Conservation (phyloP, 805 yeast species). For the Dipodascus geniculatus region DNA sequence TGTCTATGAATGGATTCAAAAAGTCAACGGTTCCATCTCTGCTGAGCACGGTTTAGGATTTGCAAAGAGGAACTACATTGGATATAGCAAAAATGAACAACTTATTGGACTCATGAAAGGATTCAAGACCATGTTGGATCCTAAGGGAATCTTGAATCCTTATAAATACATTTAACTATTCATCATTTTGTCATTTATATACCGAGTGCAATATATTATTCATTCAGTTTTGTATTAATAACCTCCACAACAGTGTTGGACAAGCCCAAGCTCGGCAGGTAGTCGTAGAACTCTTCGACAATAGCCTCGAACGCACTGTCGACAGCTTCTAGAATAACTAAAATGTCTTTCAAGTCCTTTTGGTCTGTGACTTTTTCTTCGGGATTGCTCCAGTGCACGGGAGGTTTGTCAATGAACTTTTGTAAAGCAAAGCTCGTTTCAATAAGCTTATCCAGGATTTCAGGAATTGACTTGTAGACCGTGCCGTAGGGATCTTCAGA, state of each 20-base stretch:
- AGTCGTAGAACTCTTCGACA: conserved; percentile 17
- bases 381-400: conserved; percentile 24
- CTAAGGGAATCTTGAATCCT: conserved; percentile 86
- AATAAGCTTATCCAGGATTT: conserved; percentile 19
- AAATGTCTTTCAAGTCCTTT: not conserved
- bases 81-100: conserved; percentile 64
- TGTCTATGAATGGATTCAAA: conserved; percentile 77
- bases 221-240: not conserved
- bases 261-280: conserved; percentile 19
- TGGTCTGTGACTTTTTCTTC: conserved; percentile 7
- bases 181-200: not conserved
- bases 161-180: conserved; percentile 60
- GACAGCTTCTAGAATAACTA: conserved; percentile 13
- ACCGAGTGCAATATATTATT: not conserved
- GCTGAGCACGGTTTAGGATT: conserved; percentile 98
- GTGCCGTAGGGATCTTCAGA: conserved; percentile 29
- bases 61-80: conserved; percentile 85
- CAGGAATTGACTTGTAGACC: conserved; percentile 30
- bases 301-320: conserved; percentile 10
- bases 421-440: conserved; percentile 18
- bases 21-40: conserved; percentile 67
- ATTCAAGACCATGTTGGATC: conserved; percentile 75
- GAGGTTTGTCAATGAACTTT: conserved; percentile 18
- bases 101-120: conserved; percentile 69
- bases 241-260: conserved; percentile 21